Evolutionary conservation across 1,284 basidiomycete genomes (phyloP).

Genomic region (Phenoliferia sp.): DNA sequence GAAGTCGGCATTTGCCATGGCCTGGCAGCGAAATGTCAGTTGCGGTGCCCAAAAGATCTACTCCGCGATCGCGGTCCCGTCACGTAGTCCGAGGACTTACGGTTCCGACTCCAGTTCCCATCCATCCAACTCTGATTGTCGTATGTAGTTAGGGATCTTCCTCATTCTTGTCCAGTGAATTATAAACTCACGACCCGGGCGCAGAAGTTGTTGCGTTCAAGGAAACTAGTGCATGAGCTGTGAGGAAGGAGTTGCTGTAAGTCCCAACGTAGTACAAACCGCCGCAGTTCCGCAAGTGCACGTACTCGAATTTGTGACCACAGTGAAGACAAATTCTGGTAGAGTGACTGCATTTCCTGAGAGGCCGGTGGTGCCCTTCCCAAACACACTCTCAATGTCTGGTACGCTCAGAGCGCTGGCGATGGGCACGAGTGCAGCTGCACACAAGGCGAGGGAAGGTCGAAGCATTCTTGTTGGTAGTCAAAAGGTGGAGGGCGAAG

Average conservation of each 20-base stretch:
- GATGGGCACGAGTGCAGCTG: neutral
- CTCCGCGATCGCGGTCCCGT: neutral
- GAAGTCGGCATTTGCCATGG: conserved; percentile 23
- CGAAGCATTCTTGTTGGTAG: neutral
- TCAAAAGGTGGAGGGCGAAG: neutral
- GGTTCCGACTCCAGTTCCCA: conserved; percentile 3
- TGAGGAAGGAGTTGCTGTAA: neutral
- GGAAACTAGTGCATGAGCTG: neutral
- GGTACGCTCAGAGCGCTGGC: neutral
- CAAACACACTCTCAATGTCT: conserved; percentile 10
- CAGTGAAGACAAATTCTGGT: conserved; percentile 9
- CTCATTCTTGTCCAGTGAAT: neutral
- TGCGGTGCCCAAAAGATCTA: neutral
- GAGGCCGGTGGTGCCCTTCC: neutral
- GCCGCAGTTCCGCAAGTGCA: neutral
- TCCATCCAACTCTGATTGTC: conserved; percentile 1
- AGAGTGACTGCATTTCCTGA: neutral
- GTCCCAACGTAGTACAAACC: neutral
- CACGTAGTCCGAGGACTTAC: neutral
- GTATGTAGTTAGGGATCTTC: neutral
- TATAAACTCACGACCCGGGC: neutral
- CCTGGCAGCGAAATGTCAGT: conserved; percentile 1
- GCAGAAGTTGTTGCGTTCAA: neutral
- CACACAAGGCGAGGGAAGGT: neutral
- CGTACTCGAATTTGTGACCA: conserved; percentile 25